A percentile compares a stretch with the other conserved stretches of the same genome.
phyloP scores from a whole-genome alignment of 1,284 basidiomycete genomes.

The Ustilago crameri region DNA sequence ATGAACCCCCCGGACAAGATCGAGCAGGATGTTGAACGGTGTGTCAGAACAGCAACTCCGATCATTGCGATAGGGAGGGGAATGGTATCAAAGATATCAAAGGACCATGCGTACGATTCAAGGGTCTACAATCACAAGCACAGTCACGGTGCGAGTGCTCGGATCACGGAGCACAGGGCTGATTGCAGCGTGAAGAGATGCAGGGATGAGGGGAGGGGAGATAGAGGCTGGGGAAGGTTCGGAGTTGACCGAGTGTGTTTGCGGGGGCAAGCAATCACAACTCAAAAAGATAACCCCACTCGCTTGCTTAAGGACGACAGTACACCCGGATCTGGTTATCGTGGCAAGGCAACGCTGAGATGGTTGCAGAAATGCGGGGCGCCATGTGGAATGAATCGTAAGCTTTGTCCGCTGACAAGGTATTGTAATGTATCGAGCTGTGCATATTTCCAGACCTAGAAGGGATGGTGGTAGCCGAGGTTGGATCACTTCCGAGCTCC shows the following conservation, averaged over 20 bases:
- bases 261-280: slow-evolving; percentile 44
- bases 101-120: no score
- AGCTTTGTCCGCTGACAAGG: slow-evolving; percentile 4
- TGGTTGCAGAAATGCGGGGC: slow-evolving; percentile 29
- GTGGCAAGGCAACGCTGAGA: background rate
- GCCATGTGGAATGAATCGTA: slow-evolving; percentile 27
- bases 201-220: background rate
- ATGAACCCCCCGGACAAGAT: no score
- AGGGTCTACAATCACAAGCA: no score
- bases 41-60: no score
- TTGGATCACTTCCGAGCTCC: slow-evolving; percentile 32
- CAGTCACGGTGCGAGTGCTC: slow-evolving; percentile 16
- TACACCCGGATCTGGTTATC: slow-evolving; percentile 33
- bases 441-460: background rate
- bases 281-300: slow-evolving; percentile 21
- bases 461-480: slow-evolving; percentile 12
- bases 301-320: background rate
- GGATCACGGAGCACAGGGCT: no score
- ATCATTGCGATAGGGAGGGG: no score
- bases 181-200: background rate
- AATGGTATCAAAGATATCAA: no score
- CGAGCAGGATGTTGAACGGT: no score
- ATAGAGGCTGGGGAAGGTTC: slow-evolving; percentile 24
- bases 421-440: no score
- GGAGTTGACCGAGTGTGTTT: slow-evolving; percentile 34